Evolutionary conservation across 345 rosid genomes (phyloP).

Genomic region (Ailanthus altissimus): DNA sequence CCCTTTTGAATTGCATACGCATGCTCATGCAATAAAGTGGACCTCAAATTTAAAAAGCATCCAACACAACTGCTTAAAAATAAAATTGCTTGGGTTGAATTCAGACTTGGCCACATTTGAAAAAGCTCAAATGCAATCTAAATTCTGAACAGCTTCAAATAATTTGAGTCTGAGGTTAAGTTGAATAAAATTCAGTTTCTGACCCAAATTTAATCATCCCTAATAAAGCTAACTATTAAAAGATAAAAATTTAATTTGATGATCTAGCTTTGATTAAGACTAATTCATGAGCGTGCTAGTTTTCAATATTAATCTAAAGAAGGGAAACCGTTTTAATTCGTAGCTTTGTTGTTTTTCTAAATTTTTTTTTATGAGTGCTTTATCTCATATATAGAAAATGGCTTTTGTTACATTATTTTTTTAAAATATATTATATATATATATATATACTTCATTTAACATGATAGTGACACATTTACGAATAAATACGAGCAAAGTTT

Average conservation of each 20-base stretch:
- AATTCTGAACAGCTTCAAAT: no score
- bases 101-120: no score
- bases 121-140: no score
- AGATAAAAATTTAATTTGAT: slow-evolving; percentile 13
- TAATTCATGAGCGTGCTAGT: slow-evolving; percentile 6
- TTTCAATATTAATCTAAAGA: neutral
- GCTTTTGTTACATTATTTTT: neutral
- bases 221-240: neutral
- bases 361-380: slow-evolving; percentile 18
- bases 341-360: slow-evolving; percentile 24
- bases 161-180: no score
- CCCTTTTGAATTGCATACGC: no score
- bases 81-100: no score
- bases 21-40: no score
- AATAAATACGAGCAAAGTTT: slow-evolving; percentile 25
- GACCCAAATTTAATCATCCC: no score
- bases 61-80: no score
- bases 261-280: slow-evolving; percentile 14
- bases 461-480: slow-evolving; percentile 30
- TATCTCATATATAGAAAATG: slow-evolving; percentile 1
- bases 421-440: neutral
- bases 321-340: slow-evolving; percentile 5
- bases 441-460: slow-evolving; percentile 16
- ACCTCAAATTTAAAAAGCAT: no score
- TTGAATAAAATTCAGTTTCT: no score